Evolutionary conservation across 805 yeast species (phyloP), one percentile per base, ranked within the genome.

Genomic region (Starmerella bombicola): DNA sequence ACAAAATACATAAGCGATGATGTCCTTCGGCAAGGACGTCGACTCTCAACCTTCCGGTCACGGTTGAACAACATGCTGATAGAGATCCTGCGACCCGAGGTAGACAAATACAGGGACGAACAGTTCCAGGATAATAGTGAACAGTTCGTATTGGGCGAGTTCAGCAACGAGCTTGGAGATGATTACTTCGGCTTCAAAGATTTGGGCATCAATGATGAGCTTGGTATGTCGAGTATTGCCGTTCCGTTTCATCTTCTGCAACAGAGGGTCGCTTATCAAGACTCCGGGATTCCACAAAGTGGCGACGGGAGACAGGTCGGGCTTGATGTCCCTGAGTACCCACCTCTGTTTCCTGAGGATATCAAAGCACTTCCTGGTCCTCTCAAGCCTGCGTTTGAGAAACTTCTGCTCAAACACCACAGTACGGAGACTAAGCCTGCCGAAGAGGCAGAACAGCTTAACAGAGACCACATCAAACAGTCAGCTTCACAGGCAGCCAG

Each of bases 111-210:
- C 33, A 76, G 71, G 38, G 97, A 86, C 55, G 70, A 72, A 40
- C 80, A 76, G 49, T 91, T 91, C 59, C 75, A 66, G 29, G 98
- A 93, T 56, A 82, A 84, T 54, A 80, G 94, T 53, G 96, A 91
- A 48, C 95, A 88, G 59, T 91, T 86, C 57, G 62, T 88, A 49
- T 80, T 91, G 23, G 99, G 99, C 43, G 96, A 86, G 54, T 91
- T 91, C 58, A 80, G 95, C 1, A 79, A 74, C 52, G 95, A 86
- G 46, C 64, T 91, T 29, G 98, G 97, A 5, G 98, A 88, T 53
- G 99, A 91, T 62, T 91, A 86, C 69, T 93, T 93, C 64, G 99
- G 99, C 0, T 93, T 91, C 67, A 80, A 73, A 56, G 97, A 88
- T 50, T 66, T 91, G 35, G 98, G 98, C 0, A 64, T 91, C 39